Conservation (phyloP, 192 early-diverging fungal species). For the Coemansia sp. region DNA sequence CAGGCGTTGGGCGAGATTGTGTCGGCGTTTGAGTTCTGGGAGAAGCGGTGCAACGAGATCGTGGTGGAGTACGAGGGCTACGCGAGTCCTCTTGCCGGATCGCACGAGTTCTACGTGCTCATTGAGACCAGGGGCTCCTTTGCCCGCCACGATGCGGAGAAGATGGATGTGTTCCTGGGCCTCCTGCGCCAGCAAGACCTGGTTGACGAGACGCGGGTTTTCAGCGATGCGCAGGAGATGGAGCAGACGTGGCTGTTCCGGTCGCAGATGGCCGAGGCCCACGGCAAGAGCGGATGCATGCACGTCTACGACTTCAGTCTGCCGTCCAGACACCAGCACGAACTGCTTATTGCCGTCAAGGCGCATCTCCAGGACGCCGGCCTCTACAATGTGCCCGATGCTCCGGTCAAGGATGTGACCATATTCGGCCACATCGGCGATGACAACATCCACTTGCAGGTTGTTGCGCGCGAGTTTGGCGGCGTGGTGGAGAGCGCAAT, state of each 20-base stretch:
- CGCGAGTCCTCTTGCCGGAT: conserved; percentile 16
- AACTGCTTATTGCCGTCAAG: conserved; percentile 37
- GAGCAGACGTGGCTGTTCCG: conserved; percentile 47
- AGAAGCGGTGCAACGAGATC: conserved; percentile 68
- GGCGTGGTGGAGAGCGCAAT: conserved; percentile 64
- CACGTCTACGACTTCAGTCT: conserved; percentile 53
- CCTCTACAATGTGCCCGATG: conserved; percentile 36
- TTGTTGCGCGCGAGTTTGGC: conserved; percentile 67
- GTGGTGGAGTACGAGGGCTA: conserved; percentile 51
- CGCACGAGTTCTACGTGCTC: conserved; percentile 62
- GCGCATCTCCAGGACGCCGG: conserved; percentile 18
- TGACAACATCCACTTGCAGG: conserved; percentile 93
- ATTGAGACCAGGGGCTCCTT: conserved; percentile 92
- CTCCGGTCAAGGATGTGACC: conserved; percentile 70
- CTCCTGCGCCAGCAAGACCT: conserved; percentile 15
- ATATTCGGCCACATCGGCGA: conserved; percentile 98
- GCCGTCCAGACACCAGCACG: conserved; percentile 39
- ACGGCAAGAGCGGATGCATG: conserved; percentile 52
- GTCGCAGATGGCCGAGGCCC: conserved; percentile 49
- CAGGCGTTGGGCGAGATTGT: conserved; percentile 87
- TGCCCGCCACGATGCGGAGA: conserved; percentile 89
- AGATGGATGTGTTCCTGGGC: conserved; percentile 41
- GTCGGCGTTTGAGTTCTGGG: conserved; percentile 99
- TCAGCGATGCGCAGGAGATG: conserved; percentile 28
- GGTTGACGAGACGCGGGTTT: conserved; percentile 20